Percentiles rank a stretch among this genome's conserved stretches.
These are phyloP conservation scores for Toxoplasma gondii DNA, from an alignment of 169 alveolate genomes.

Conservation along the genomic window DNA sequence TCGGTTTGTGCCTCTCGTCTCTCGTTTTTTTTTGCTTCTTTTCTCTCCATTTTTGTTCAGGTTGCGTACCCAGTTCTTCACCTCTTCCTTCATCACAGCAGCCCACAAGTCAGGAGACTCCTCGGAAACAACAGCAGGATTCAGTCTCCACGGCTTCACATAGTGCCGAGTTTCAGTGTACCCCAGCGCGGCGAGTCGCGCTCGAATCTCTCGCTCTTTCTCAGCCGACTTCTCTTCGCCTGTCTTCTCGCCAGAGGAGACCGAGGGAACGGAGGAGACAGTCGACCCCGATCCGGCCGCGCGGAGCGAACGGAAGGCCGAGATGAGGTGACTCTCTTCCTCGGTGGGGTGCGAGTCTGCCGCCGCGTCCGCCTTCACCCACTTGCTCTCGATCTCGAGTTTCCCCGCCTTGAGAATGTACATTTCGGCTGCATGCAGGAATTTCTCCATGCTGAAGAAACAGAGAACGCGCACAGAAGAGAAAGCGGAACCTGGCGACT, in stretches of 20 bases:
- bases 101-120: slow-evolving; percentile 47
- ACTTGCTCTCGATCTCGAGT: not conserved
- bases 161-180: not conserved
- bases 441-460: not conserved
- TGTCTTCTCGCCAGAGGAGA: no score
- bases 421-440: slow-evolving; percentile 2
- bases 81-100: slow-evolving; percentile 3
- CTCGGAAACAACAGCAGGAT: not conserved
- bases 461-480: not conserved
- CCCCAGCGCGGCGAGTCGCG: not conserved
- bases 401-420: not conserved
- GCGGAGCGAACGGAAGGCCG: no score
- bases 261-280: no score
- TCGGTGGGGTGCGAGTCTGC: not conserved
- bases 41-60: not conserved
- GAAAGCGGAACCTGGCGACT: not conserved
- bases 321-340: no score
- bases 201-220: not conserved
- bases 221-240: not conserved
- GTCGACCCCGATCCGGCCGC: no score
- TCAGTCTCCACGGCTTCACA: slow-evolving; percentile 36
- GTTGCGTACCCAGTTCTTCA: slow-evolving; percentile 12
- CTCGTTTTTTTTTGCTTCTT: not conserved
- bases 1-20: not conserved
- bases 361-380: not conserved